These are phyloP conservation scores for Raphanus raphanistrum DNA, from an alignment of 345 rosid genomes.

Conservation along the genomic window DNA sequence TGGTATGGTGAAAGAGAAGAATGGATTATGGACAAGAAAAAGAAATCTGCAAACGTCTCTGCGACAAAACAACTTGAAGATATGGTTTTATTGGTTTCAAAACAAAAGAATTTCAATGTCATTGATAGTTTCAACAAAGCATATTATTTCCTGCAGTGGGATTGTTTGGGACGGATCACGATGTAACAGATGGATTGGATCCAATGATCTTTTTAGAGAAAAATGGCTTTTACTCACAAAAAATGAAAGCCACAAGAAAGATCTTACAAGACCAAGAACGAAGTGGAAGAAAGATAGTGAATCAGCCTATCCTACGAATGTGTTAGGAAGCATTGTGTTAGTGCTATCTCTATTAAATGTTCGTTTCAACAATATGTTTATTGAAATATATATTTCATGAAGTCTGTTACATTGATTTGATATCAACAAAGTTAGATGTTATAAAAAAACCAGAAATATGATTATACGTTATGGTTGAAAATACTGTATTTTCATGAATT, in stretches of 20 bases:
- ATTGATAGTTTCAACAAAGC: background rate
- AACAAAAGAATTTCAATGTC: background rate
- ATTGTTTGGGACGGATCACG: background rate
- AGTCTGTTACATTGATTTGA: background rate
- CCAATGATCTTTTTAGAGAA: background rate
- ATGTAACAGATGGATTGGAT: background rate
- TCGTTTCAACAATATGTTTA: background rate
- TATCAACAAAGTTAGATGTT: background rate
- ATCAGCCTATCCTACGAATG: background rate
- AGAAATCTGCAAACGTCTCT: background rate
- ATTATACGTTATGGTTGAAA: no score
- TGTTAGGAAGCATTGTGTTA: background rate
- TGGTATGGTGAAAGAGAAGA: background rate
- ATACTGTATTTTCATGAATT: no score
- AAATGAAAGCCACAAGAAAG: background rate
- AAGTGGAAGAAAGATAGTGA: background rate
- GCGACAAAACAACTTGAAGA: background rate
- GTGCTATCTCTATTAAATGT: background rate
- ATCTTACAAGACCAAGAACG: background rate
- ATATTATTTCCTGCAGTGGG: background rate
- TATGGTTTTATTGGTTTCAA: background rate
- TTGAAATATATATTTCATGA: background rate
- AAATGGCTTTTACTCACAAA: background rate
- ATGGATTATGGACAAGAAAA: no score
- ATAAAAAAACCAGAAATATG: background rate